A percentile compares a stretch with the other conserved stretches of the same genome.
Conservation (phyloP, 306 rosid genomes). For the Sindora glabra region DNA sequence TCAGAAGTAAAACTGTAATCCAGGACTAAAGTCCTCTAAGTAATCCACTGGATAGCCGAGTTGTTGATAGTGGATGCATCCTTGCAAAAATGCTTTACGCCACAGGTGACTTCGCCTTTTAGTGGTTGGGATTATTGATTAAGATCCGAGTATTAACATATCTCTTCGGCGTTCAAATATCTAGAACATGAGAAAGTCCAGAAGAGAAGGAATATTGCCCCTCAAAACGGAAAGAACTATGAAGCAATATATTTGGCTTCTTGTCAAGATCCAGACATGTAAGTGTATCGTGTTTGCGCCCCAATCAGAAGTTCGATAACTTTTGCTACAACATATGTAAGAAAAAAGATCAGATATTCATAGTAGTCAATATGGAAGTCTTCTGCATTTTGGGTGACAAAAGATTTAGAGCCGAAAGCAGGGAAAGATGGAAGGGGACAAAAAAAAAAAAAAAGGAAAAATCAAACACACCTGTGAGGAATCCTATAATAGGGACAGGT, state of each 20-base stretch:
- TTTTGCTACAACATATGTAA: slow-evolving; percentile 45
- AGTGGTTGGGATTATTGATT: slow-evolving; percentile 2
- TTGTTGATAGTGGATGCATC: slow-evolving; percentile 11
- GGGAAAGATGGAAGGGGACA: slow-evolving; percentile 7
- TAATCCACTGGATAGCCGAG: not conserved
- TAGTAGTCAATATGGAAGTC: not conserved
- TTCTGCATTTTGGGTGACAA: too few relatives aligned
- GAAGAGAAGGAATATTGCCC: slow-evolving; percentile 10
- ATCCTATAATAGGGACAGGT: slow-evolving; percentile 70
- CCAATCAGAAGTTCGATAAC: slow-evolving; percentile 76
- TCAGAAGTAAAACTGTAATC: not conserved
- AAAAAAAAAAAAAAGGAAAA: not conserved
- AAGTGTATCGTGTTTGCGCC: slow-evolving; percentile 86
- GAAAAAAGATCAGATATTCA: not conserved
- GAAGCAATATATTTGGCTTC: slow-evolving; percentile 4
- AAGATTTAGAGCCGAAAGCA: not conserved
- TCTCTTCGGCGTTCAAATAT: not conserved
- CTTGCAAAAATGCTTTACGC: slow-evolving; percentile 3
- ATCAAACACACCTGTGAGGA: slow-evolving; percentile 59
- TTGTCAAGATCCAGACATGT: slow-evolving; percentile 76
- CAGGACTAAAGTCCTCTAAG: slow-evolving; percentile 18
- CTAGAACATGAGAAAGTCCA: not conserved
- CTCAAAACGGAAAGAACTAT: slow-evolving; percentile 8
- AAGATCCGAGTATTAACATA: not conserved
- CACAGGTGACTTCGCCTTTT: not conserved